Base-by-base conservation (phyloP, 176 grass and related monocot genomes). In the Aegilops umbellulata region DNA sequence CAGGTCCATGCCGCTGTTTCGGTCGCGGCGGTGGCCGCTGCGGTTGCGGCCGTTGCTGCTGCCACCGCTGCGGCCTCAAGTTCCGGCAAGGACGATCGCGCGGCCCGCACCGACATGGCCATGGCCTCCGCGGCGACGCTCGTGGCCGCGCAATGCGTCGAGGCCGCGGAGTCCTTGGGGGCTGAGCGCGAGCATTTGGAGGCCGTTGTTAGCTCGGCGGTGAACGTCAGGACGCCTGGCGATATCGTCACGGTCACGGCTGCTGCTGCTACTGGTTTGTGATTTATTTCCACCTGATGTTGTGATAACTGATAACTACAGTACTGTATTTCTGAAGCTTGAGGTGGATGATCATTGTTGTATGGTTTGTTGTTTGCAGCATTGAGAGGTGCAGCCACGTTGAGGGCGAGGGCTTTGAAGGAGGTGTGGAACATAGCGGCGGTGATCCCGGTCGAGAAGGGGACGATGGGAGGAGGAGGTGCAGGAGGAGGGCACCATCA, bases 381-480 rank as follows among this genome's bases (percentile, higher is more conserved):
- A 17, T 86, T 99, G 82, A 75, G 97, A 93, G 97, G 97, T 3
- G 97, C 97, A 20, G 97, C 97, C 2, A 96, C 97, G 5, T 47
- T 99, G 70, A 96, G 95, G 85, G 97, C 92, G 7, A 91, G 97
- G 80, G 97, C 92, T 14, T 42, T 99, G 51, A 99, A 99, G 80
- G 97, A 99, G 90, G 97, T 99, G 12, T 99, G 97, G 97, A 99
- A 99, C 88, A 93, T 99, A 4, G 97, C 97, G 0, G 97, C 97
- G 4, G 97, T 99, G 13, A 99, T 99, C 63, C 97, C 97, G 3
- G 97, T 99, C 10, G 97, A 99, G 82, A 97, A 94, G 75, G 94
- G 94, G 15, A 20, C n/a, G 2, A 77, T 84, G 2, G 89, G 84
- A 5, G 94, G 86, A 12, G 76, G 84, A 22, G 76, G 38, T 9